Percentiles rank a stretch among this genome's conserved stretches.
Conservation (phyloP, 345 rosid species). For the Lepidium africanum region DNA sequence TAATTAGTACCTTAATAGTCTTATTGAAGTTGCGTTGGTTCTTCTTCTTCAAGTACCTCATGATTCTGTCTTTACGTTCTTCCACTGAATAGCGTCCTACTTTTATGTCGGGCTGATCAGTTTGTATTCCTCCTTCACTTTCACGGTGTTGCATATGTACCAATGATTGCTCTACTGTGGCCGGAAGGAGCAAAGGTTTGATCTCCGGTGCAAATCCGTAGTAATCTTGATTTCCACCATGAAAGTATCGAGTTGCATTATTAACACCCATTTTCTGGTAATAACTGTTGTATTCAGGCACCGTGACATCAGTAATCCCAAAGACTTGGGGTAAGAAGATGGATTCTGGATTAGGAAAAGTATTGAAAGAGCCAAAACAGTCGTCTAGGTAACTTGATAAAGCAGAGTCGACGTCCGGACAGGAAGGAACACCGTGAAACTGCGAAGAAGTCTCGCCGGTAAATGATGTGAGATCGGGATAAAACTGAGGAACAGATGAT, state of each 20-base stretch:
- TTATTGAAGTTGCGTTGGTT: constrained; percentile 89
- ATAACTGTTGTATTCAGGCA: constrained; percentile 29
- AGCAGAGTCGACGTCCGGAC: constrained; percentile 13
- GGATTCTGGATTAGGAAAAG: constrained; percentile 12
- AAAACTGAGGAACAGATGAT: constrained; percentile 47
- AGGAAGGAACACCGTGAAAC: constrained; percentile 20
- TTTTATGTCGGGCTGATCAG: constrained; percentile 33
- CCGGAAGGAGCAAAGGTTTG: constrained; percentile 35
- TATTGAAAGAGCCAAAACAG: constrained; percentile 8
- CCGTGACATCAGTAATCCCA: constrained; percentile 34
- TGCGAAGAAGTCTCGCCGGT: constrained; percentile 32
- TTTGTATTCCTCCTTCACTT: constrained; percentile 32
- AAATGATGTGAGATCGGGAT: constrained; percentile 34
- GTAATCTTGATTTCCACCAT: constrained; percentile 45
- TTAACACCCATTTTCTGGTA: constrained; percentile 14
- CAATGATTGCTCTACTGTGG: constrained; percentile 34
- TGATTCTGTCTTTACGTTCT: constrained; percentile 85
- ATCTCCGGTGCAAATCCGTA: constrained; percentile 33
- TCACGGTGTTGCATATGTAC: constrained; percentile 9
- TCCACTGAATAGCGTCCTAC: constrained; percentile 73
- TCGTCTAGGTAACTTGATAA: constrained; percentile 14
- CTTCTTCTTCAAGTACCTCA: constrained; percentile 79
- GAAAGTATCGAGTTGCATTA: constrained; percentile 26
- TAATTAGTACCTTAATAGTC: constrained; percentile 62
- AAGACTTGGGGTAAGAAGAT: constrained; percentile 8